These are phyloP conservation scores for Keithomyces neogunnii DNA, from an alignment of 2,329 filamentous ascomycete species.

Conservation along the genomic window DNA sequence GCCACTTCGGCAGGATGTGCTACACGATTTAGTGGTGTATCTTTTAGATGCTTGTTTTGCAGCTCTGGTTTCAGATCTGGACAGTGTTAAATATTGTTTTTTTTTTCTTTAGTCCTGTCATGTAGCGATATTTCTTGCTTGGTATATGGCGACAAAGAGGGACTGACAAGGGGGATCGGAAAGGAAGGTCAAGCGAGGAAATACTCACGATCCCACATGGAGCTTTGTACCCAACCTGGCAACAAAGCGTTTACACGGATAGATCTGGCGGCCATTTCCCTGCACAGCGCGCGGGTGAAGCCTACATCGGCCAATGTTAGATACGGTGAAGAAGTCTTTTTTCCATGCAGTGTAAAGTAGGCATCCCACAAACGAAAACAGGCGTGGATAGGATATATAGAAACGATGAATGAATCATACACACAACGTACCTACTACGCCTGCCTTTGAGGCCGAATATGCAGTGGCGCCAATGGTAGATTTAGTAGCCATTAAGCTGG, in stretches of 20 bases:
- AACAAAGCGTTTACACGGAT: conserved; percentile 74
- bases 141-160: background rate
- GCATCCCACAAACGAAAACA: background rate
- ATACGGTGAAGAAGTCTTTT: background rate
- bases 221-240: conserved; percentile 74
- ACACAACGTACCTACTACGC: conserved; percentile 53
- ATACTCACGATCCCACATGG: conserved; percentile 64
- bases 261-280: conserved; percentile 49
- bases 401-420: conserved; percentile 6
- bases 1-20: conserved; percentile 65
- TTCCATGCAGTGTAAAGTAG: conserved; percentile 8
- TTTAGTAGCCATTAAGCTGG: conserved; percentile 63
- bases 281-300: conserved; percentile 59
- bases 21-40: conserved; percentile 59
- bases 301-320: conserved; percentile 31
- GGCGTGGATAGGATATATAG: background rate
- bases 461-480: conserved; percentile 62
- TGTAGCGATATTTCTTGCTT: background rate
- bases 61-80: conserved; percentile 30
- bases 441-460: conserved; percentile 76
- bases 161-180: conserved; percentile 2
- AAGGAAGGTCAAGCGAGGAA: conserved; percentile 4
- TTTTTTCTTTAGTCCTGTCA: background rate
- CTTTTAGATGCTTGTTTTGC: conserved; percentile 28
- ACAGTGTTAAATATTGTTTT: conserved; percentile 10